Conservation (phyloP, 352 stramenopile species). For the Bremia lactucae region DNA sequence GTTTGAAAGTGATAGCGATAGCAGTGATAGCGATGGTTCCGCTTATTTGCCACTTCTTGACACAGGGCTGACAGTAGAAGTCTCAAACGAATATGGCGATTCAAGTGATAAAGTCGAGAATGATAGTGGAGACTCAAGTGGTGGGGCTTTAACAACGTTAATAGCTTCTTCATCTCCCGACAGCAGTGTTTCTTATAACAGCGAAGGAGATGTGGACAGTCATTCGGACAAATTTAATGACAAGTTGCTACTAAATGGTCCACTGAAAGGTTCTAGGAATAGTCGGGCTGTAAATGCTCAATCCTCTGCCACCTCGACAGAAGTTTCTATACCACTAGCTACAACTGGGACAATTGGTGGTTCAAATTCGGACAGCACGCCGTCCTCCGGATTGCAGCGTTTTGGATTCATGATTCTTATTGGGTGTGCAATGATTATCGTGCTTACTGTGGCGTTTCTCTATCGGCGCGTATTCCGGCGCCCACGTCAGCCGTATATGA, state of each 20-base stretch:
- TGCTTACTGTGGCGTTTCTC: constrained; percentile 45
- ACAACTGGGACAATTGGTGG: constrained; percentile 17
- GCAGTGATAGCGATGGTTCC: constrained; percentile 11
- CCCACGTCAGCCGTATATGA: constrained; percentile 52
- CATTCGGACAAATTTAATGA: no score
- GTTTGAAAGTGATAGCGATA: constrained; percentile 1
- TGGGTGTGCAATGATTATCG: constrained; percentile 49
- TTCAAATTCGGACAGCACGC: constrained; percentile 10
- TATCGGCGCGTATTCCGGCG: constrained; percentile 63
- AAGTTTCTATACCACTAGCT: constrained; percentile 7
- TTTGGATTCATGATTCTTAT: constrained; percentile 60
- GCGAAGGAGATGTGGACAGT: constrained; percentile 4
- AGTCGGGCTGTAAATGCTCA: no score
- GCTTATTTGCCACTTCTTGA: constrained; percentile 1
- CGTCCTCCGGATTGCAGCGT: constrained; percentile 31
- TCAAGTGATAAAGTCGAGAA: constrained; percentile 9
- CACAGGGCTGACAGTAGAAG: constrained; percentile 1
- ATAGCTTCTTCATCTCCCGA: constrained; percentile 1
- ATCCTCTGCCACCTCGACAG: constrained; percentile 1
- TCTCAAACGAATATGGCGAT: constrained; percentile 9
- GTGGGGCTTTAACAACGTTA: constrained; percentile 2
- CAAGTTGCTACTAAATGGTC: no score
- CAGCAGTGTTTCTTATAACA: constrained; percentile 1
- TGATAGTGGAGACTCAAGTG: constrained; percentile 13
- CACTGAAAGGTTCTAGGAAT: no score